Evolutionary conservation across 148 eudicot species (phyloP), one percentile per base, ranked within the genome.

Genomic region (Cornus controversa): DNA sequence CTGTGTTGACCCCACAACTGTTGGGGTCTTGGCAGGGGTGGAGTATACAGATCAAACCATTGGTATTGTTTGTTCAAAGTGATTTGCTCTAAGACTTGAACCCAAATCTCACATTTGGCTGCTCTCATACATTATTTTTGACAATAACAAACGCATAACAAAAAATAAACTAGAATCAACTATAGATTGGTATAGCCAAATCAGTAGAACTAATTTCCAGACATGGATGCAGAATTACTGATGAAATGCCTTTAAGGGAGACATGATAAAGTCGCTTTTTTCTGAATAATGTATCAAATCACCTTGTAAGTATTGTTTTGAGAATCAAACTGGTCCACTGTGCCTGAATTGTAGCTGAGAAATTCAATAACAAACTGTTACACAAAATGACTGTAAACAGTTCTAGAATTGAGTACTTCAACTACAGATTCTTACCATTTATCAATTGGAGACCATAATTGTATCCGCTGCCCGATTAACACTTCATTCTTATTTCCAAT

Each of bases 381-480:
- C 8, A 34, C 24, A 69, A 69, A 64, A 34, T 27, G 20, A 29
- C 60, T 6, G 60, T 26, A 50, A 11, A 34, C 10, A 13, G 67
- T 34, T 40, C 18, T 26, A 34, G 9, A 74, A 73, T 53, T 11
- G 28, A 47, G 29, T 60, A 69, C 1, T 27, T 54, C 37, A 62
- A 31, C 29, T 68, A 9, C 34, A 74, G 66, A 26, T 67, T 42
- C 67, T 74, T 75, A 80, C 82, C 82, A 68, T 68, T 63, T 14
- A 22, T 74, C 82, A 80, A 68, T 62, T 28, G 78, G 73, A 3
- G 82, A 74, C 82, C 74, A 80, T 57, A 80, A 28, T 69, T 71
- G 75, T 69, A 69, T 80, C 50, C 37, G 78, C 70, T 80, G 78
- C 69, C 78, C 78, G n/a, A 80, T 74, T 69, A 69, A 75, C 20